Evolutionary conservation across 768 basidiomycete species (phyloP).

Genomic region (Crepidotus variabilis): DNA sequence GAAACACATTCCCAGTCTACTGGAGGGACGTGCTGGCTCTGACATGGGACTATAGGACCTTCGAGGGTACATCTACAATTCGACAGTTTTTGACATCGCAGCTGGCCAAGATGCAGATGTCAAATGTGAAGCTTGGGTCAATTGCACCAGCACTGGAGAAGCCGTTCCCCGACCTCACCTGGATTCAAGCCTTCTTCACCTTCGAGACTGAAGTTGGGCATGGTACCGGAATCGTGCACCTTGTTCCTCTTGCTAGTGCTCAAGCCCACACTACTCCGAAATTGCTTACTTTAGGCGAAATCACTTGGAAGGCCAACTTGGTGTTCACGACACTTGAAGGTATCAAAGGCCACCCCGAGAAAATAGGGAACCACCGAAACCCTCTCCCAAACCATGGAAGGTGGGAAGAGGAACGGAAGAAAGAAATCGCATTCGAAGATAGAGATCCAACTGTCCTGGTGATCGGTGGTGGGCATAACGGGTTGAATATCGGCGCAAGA

Average conservation of each 20-base stretch:
- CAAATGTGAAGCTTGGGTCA: conserved; percentile 22
- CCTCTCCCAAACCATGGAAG: conserved; percentile 43
- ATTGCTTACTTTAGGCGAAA: not conserved
- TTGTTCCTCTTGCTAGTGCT: conserved; percentile 37
- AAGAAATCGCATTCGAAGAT: conserved; percentile 26
- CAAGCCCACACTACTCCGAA: not conserved
- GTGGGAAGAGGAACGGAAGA: conserved; percentile 35
- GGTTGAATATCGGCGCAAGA: conserved; percentile 62
- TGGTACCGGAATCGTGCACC: conserved; percentile 48
- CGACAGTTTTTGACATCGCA: conserved; percentile 43
- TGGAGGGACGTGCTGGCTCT: conserved; percentile 7
- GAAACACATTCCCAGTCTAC: not conserved
- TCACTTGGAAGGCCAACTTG: conserved; percentile 57
- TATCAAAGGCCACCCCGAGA: conserved; percentile 49
- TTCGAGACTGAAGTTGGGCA: conserved; percentile 51
- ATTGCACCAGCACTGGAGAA: conserved; percentile 21
- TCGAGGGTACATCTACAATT: conserved; percentile 41
- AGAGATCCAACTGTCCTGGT: conserved; percentile 56
- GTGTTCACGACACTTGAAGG: conserved; percentile 57
- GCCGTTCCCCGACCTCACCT: conserved; percentile 49
- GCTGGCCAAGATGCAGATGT: conserved; percentile 24
- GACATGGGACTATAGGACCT: conserved; percentile 55
- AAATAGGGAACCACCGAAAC: conserved; percentile 43
- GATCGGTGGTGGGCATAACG: conserved; percentile 65
- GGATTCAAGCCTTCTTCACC: conserved; percentile 53